Evolutionary conservation across 306 rosid species (phyloP), one percentile per base, ranked within the genome.

Genomic region (Medicago truncatula): DNA sequence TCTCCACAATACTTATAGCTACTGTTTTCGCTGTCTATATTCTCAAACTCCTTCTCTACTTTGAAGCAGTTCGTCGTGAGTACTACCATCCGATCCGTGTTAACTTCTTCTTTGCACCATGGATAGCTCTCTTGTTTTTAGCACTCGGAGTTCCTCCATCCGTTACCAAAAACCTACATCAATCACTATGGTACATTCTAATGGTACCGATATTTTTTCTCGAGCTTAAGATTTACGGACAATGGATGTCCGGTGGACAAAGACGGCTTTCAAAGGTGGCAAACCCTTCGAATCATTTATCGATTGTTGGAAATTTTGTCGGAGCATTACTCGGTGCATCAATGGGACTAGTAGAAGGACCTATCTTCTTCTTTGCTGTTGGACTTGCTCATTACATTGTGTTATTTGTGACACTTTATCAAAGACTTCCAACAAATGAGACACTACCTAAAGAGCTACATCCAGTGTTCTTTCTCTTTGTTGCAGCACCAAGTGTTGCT

Each of bases 241-340:
- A 93, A 56, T 93, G 98, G 98, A 93, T 93, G 98, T 93, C 97
- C 6, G 97, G 97, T 17, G 97, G 97, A 4, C 96, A 86, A 58
- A 82, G 94, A 69, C 83, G 98, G 80, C 91, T 93, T 9, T 94
- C 97, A 16, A 89, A 85, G 62, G 98, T 94, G 74, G 97, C 96
- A 0, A 94, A 94, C 64, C 98, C 98, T 61, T 85, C 92, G 18
- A 94, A 94, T 66, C 96, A 94, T 70, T 85, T 94, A 39, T 85
- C 98, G 7, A 5, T 94, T 57, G 93, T 91, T 40, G 97, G 98
- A 14, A 94, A 91, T 70, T 94, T 94, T 87, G 97, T 91, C 1
- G 97, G 98, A 58, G 96, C 98, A 1, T 82, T 94, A 47, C 75
- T 89, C 7, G 98, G 98, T 36, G 96, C 98, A 1, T 74, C 91